phyloP scores from a whole-genome alignment of 305 asterid species.

The Lippia alba region DNA sequence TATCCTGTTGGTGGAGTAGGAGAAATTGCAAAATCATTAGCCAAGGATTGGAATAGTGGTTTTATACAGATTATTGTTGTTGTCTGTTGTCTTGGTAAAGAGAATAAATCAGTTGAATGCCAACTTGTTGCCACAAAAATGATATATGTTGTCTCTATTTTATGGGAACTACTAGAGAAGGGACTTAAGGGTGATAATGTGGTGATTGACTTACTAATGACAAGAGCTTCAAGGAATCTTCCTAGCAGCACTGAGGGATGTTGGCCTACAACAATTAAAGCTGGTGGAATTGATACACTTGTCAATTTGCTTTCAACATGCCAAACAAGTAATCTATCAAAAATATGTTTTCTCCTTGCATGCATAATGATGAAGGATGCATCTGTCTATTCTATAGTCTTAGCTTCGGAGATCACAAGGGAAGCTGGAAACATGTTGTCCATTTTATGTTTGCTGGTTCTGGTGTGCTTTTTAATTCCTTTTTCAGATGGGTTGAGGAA shows the following conservation, averaged over 20 bases:
- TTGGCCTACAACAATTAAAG: too few relatives aligned
- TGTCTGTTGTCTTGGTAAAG: conserved; percentile 93
- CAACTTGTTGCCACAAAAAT: conserved; percentile 97
- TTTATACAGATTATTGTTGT: conserved; percentile 91
- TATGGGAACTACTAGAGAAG: conserved; percentile 90
- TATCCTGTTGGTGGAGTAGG: too few relatives aligned
- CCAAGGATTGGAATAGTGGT: too few relatives aligned
- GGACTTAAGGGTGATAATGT: conserved; percentile 89
- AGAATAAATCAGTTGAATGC: conserved; percentile 92
- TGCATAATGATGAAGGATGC: too few relatives aligned
- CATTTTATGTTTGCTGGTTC: conserved; percentile 50
- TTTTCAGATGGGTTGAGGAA: conserved; percentile 61
- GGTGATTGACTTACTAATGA: conserved; percentile 81
- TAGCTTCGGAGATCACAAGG: conserved; percentile 90
- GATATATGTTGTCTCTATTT: conserved; percentile 89
- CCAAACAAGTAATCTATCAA: too few relatives aligned
- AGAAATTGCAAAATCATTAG: too few relatives aligned
- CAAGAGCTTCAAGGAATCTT: conserved; percentile 90
- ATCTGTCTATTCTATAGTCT: conserved; percentile 79
- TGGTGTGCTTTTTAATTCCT: conserved; percentile 54
- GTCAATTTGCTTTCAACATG: too few relatives aligned
- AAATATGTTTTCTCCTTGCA: too few relatives aligned
- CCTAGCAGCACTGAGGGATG: too few relatives aligned
- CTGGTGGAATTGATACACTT: too few relatives aligned
- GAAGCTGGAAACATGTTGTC: conserved; percentile 57